Conservation (phyloP, 768 basidiomycete genomes). For the Mycena capillaripes region DNA sequence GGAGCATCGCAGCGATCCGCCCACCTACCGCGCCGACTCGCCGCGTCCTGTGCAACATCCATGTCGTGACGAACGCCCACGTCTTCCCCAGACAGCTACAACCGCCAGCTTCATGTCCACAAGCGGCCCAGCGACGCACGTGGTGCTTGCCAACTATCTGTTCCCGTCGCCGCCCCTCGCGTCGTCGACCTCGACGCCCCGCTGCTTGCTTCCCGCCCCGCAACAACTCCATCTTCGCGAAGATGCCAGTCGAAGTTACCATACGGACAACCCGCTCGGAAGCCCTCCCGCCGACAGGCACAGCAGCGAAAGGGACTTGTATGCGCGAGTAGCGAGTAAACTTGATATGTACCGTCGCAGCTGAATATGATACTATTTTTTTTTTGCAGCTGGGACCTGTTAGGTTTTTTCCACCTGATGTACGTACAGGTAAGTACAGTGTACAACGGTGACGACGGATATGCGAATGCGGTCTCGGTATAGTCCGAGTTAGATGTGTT, state of each 20-base stretch:
- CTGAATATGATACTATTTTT: slow-evolving; percentile 23
- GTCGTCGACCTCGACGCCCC: slow-evolving; percentile 25
- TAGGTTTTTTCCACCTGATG: slow-evolving; percentile 7
- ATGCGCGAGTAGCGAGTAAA: slow-evolving; percentile 26
- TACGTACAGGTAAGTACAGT: slow-evolving; percentile 14
- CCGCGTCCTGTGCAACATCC: neutral
- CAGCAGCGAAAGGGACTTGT: slow-evolving; percentile 11
- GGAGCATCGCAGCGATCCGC: neutral
- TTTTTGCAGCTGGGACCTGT: slow-evolving; percentile 9
- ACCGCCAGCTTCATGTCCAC: slow-evolving; percentile 25
- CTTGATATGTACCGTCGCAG: slow-evolving; percentile 17
- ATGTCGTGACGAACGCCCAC: neutral
- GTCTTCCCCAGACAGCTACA: slow-evolving; percentile 26
- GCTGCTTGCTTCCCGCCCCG: slow-evolving; percentile 36
- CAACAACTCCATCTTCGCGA: slow-evolving; percentile 29
- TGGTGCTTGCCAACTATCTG: slow-evolving; percentile 25
- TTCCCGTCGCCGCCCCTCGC: slow-evolving; percentile 29
- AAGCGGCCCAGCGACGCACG: slow-evolving; percentile 13
- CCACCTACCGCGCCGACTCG: neutral
- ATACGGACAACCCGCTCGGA: slow-evolving; percentile 18
- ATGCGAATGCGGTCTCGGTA: slow-evolving; percentile 23
- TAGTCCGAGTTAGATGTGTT: slow-evolving; percentile 23
- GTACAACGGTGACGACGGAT: slow-evolving; percentile 8
- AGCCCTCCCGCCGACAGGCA: neutral
- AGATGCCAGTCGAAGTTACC: neutral